These are phyloP conservation scores for Penicillium paneum DNA, from an alignment of 2,329 filamentous ascomycete species.

Conservation along the genomic window DNA sequence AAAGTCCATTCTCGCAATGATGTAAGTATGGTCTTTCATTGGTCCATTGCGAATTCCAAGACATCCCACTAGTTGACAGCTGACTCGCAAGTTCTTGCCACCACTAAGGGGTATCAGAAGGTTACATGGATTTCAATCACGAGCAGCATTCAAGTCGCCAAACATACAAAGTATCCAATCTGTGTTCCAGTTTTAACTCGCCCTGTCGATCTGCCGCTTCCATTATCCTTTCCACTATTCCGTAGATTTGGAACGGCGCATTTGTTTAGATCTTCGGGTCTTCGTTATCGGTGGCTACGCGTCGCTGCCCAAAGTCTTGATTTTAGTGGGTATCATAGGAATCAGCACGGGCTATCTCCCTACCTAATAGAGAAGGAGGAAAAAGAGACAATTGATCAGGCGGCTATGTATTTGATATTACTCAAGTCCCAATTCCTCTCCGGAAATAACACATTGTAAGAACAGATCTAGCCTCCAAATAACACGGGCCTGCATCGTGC, in stretches of 20 bases:
- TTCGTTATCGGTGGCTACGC: background rate
- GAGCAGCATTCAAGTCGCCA: background rate
- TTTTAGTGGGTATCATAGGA: background rate
- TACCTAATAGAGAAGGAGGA: background rate
- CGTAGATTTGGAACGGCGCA: slow-evolving; percentile 10
- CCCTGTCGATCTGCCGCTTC: slow-evolving; percentile 7
- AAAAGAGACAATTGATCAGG: background rate
- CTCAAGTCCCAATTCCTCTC: background rate
- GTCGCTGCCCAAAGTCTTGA: background rate
- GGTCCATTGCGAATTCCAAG: background rate
- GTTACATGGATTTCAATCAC: slow-evolving; percentile 3
- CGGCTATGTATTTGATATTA: background rate
- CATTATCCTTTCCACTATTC: slow-evolving; percentile 11
- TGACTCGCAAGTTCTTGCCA: background rate
- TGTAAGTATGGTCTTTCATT: background rate
- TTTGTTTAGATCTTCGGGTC: background rate
- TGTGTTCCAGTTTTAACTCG: background rate
- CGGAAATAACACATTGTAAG: background rate
- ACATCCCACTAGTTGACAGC: background rate
- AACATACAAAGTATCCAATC: background rate
- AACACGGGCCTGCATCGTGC: background rate
- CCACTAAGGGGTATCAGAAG: slow-evolving; percentile 3
- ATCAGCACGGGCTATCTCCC: background rate
- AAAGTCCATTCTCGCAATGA: background rate
- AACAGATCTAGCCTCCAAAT: background rate